Percentiles rank a stretch among this genome's conserved stretches.
These are phyloP conservation scores for Mrakia frigida DNA, from an alignment of 768 basidiomycete species.

Conservation along the genomic window DNA sequence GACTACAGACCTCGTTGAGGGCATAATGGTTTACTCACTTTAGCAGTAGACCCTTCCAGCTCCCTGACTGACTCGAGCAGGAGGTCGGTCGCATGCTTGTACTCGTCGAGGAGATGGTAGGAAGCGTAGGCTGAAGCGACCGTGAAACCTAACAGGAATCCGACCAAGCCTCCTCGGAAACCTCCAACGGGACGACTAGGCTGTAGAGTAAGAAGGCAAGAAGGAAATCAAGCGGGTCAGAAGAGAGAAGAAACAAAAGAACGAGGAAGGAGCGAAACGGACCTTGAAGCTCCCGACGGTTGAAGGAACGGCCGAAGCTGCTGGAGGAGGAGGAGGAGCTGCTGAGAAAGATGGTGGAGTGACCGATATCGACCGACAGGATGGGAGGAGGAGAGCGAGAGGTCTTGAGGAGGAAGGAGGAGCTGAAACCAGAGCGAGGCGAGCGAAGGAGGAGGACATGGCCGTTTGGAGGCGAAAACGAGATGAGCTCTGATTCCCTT, in stretches of 20 bases:
- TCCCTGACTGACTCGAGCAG: slow-evolving; percentile 83
- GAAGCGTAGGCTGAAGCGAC: slow-evolving; percentile 79
- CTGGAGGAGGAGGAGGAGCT: neutral
- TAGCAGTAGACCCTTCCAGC: slow-evolving; percentile 72
- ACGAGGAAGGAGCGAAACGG: neutral
- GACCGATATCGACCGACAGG: neutral
- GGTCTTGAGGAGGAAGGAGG: neutral
- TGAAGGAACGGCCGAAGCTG: neutral
- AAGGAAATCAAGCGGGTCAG: neutral
- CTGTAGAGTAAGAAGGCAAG: neutral
- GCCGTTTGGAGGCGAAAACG: neutral
- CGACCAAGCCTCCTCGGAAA: slow-evolving; percentile 50
- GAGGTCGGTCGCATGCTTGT: slow-evolving; percentile 78
- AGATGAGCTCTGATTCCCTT: neutral
- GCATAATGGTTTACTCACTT: slow-evolving; percentile 52
- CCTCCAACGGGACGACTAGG: slow-evolving; percentile 9
- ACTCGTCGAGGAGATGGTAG: slow-evolving; percentile 84
- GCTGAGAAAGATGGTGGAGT: neutral
- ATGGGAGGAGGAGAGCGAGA: neutral
- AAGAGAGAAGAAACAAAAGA: neutral
- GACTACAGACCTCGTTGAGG: neutral
- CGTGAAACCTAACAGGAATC: slow-evolving; percentile 85
- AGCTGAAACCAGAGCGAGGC: neutral
- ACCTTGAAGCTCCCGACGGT: slow-evolving; percentile 24
- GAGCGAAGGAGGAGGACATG: slow-evolving; percentile 1